These are phyloP conservation scores for Podaxis rugospora DNA, from an alignment of 768 basidiomycete genomes.

Conservation along the genomic window DNA sequence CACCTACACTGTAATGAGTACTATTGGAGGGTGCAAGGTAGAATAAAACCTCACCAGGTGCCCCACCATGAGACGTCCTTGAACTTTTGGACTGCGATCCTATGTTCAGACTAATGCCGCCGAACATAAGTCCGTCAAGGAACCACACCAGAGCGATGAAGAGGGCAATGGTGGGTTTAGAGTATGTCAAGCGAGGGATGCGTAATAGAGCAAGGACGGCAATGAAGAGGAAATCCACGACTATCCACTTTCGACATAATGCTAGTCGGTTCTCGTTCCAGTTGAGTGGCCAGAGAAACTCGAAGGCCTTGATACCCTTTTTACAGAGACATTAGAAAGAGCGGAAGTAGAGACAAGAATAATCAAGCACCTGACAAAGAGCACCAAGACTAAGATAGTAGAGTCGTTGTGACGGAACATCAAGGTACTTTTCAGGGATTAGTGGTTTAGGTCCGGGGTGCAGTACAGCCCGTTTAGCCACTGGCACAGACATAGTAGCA, in stretches of 20 bases:
- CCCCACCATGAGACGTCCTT: constrained; percentile 20
- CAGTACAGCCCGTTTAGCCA: neutral
- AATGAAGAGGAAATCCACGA: constrained; percentile 62
- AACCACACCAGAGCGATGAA: constrained; percentile 61
- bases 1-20: constrained; percentile 18
- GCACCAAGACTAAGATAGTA: constrained; percentile 74
- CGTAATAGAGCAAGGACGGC: constrained; percentile 54
- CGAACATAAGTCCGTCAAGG: constrained; percentile 67
- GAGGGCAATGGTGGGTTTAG: constrained; percentile 54
- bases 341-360: neutral
- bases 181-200: constrained; percentile 72
- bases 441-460: constrained; percentile 33
- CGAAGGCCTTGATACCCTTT: constrained; percentile 74
- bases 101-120: constrained; percentile 58
- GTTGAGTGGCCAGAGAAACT: constrained; percentile 57
- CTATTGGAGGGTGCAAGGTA: neutral
- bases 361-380: constrained; percentile 58
- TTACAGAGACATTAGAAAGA: constrained; percentile 7
- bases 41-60: constrained; percentile 6
- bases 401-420: constrained; percentile 74
- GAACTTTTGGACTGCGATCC: constrained; percentile 1
- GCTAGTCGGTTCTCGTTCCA: constrained; percentile 37
- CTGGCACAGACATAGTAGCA: constrained; percentile 6
- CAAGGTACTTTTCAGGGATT: constrained; percentile 70
- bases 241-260: constrained; percentile 66